Evolutionary conservation across 2,329 filamentous ascomycete genomes (phyloP).

Genomic region (Botrytis sinoallii): DNA sequence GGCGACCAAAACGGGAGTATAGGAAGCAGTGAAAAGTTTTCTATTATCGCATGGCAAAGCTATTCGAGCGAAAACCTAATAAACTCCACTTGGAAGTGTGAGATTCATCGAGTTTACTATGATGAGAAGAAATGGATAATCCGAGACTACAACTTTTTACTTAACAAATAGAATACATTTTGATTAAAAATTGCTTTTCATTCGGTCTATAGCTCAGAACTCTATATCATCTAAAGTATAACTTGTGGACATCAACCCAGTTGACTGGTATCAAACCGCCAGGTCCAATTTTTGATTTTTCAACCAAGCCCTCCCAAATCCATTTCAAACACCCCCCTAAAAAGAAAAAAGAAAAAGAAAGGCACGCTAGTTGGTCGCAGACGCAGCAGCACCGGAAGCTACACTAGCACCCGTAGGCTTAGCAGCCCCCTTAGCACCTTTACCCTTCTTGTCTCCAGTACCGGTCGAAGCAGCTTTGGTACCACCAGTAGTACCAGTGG

Average conservation of each 20-base stretch:
- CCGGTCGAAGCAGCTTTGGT: background rate
- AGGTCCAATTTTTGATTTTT: too few relatives aligned
- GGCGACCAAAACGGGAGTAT: fast-evolving
- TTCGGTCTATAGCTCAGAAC: background rate
- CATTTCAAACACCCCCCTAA: background rate
- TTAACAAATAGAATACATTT: background rate
- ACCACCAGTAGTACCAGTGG: background rate
- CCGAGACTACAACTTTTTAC: background rate
- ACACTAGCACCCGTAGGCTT: background rate
- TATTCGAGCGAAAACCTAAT: background rate
- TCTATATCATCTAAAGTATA: background rate
- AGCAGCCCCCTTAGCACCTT: background rate
- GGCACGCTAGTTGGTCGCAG: background rate
- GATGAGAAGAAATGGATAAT: too few relatives aligned
- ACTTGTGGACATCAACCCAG: background rate
- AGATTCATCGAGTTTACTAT: too few relatives aligned
- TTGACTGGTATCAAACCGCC: background rate
- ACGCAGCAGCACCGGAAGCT: background rate
- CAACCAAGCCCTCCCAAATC: background rate
- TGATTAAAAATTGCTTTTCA: background rate
- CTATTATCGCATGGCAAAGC: background rate
- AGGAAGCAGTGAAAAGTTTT: background rate
- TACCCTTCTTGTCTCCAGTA: background rate
- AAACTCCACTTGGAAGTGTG: too few relatives aligned
- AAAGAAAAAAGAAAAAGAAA: background rate